phyloP scores from a whole-genome alignment of 163 green algal species.

The Botryococcus braunii region DNA sequence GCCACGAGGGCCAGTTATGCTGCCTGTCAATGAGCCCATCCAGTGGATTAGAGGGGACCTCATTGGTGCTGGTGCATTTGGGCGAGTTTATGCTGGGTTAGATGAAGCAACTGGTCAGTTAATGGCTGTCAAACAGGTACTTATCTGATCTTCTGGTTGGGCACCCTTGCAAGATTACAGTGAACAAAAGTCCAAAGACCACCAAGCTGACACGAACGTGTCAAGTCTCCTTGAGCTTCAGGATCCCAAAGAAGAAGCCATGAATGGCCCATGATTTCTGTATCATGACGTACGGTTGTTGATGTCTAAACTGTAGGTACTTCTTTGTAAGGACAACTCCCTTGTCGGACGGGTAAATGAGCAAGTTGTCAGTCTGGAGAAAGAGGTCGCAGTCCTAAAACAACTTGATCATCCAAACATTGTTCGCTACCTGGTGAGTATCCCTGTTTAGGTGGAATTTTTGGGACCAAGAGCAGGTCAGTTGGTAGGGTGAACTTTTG shows the following conservation, averaged over 20 bases:
- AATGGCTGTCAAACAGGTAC: conserved; percentile 94
- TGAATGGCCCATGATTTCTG: too few relatives aligned
- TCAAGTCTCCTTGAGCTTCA: too few relatives aligned
- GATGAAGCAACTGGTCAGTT: conserved; percentile 85
- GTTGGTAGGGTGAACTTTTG: background rate
- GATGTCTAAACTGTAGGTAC: too few relatives aligned
- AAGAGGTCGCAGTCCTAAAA: conserved; percentile 73
- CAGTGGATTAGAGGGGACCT: conserved; percentile 80
- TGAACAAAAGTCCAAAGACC: too few relatives aligned
- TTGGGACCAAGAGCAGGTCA: background rate
- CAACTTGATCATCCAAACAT: conserved; percentile 81
- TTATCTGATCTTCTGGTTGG: too few relatives aligned
- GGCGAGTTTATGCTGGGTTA: conserved; percentile 78
- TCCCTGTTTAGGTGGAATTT: conserved; percentile 1
- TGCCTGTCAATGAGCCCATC: background rate
- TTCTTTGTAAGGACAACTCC: conserved; percentile 38
- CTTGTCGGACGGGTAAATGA: conserved; percentile 38
- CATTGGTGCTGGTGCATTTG: conserved; percentile 84
- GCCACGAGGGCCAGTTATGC: too few relatives aligned
- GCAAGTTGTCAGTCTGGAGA: conserved; percentile 70
- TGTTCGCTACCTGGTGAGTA: conserved; percentile 42
- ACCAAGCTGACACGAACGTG: too few relatives aligned
- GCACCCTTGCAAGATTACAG: too few relatives aligned
- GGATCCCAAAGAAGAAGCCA: too few relatives aligned
- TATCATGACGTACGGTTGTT: too few relatives aligned